These are phyloP conservation scores for Plectosphaerella cucumerina DNA, from an alignment of 2,329 filamentous ascomycete species.

Conservation along the genomic window DNA sequence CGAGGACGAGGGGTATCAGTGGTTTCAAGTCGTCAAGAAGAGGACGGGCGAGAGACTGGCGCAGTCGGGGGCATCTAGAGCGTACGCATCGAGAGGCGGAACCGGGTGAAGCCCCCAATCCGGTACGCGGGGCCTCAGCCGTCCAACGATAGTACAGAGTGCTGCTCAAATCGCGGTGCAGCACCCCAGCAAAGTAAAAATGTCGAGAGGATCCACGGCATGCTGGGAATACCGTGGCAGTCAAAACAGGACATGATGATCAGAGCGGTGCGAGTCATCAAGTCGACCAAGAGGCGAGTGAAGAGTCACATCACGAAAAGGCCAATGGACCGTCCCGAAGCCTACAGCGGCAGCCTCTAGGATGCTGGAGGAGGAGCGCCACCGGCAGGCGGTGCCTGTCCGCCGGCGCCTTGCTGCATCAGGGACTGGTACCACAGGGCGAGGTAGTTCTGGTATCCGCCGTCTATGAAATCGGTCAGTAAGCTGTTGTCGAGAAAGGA, in stretches of 20 bases:
- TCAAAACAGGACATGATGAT: neutral
- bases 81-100: too few relatives aligned
- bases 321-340: conserved; percentile 6
- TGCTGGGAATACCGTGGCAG: neutral
- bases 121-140: too few relatives aligned
- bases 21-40: too few relatives aligned
- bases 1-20: too few relatives aligned
- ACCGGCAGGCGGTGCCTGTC: conserved; percentile 28
- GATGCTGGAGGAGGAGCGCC: conserved; percentile 11
- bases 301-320: conserved; percentile 13
- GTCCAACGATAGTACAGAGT: neutral
- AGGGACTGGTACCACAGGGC: conserved; percentile 76
- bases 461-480: conserved; percentile 48
- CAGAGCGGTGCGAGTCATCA: conserved; percentile 11
- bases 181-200: neutral
- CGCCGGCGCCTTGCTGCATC: conserved; percentile 36
- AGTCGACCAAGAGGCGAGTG: conserved; percentile 13
- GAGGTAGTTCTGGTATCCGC: conserved; percentile 77
- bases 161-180: neutral
- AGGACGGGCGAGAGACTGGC: too few relatives aligned
- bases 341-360: conserved; percentile 7
- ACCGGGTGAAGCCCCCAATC: too few relatives aligned
- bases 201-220: neutral
- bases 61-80: too few relatives aligned
- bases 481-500: neutral